phyloP scores from a whole-genome alignment of 2,329 filamentous ascomycete species.

The Colletotrichum sp. region DNA sequence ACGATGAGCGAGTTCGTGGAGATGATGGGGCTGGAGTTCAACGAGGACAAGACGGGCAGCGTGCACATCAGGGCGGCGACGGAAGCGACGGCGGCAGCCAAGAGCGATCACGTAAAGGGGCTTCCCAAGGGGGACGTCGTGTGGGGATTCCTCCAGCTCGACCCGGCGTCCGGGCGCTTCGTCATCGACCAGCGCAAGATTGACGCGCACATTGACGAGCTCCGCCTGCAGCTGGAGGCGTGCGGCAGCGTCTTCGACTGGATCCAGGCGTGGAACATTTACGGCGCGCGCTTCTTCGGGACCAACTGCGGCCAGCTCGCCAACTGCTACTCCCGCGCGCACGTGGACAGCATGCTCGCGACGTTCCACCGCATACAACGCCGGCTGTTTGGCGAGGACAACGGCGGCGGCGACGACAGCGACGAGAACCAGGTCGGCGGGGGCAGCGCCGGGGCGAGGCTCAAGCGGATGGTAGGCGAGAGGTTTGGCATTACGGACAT shows the following conservation, averaged over 20 bases:
- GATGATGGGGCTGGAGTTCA: slow-evolving; percentile 59
- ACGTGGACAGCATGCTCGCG: slow-evolving; percentile 59
- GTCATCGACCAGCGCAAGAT: slow-evolving; percentile 60
- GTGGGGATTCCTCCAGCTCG: slow-evolving; percentile 64
- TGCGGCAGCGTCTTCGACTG: slow-evolving; percentile 61
- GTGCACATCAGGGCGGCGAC: slow-evolving; percentile 40
- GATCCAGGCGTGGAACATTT: slow-evolving; percentile 66
- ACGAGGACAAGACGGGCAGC: slow-evolving; percentile 61
- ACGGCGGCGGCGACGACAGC: slow-evolving; percentile 22
- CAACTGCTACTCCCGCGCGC: slow-evolving; percentile 57
- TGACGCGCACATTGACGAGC: slow-evolving; percentile 60
- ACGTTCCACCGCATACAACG: slow-evolving; percentile 58
- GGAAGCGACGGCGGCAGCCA: neutral
- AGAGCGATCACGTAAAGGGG: neutral
- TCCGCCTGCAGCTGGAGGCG: slow-evolving; percentile 56
- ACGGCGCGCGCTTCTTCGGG: slow-evolving; percentile 60
- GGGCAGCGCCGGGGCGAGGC: slow-evolving; percentile 42
- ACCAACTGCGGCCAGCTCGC: slow-evolving; percentile 63
- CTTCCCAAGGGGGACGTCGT: slow-evolving; percentile 59
- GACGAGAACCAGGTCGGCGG: neutral
- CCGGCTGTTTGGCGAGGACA: slow-evolving; percentile 45
- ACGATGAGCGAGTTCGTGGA: slow-evolving; percentile 54
- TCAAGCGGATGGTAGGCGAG: slow-evolving; percentile 49
- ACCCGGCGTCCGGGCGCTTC: slow-evolving; percentile 53
- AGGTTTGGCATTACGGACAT: slow-evolving; percentile 48